Percentiles rank a stretch among this genome's conserved stretches.
Evolutionary conservation across 1,284 basidiomycete genomes (phyloP).

Genomic region (Moesziomyces antarcticus): DNA sequence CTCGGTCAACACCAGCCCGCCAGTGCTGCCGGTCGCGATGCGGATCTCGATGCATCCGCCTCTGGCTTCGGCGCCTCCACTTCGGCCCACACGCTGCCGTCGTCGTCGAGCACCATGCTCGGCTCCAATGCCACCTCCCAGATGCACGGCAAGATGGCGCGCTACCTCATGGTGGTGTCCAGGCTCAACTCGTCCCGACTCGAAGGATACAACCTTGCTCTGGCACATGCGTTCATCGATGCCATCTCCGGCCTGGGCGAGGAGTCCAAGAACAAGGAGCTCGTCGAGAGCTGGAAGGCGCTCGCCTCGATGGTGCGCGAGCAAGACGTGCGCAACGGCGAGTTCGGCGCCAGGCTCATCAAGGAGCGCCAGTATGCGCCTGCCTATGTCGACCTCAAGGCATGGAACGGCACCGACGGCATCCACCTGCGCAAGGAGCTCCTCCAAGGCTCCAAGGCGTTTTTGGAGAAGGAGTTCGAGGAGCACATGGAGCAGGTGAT

Average conservation of each 20-base stretch:
- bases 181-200: conserved; percentile 62
- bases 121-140: conserved; percentile 27
- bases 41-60: conserved; percentile 19
- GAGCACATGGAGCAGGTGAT: conserved; percentile 89
- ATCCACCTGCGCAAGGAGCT: conserved; percentile 71
- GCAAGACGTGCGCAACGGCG: conserved; percentile 69
- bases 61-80: conserved; percentile 50
- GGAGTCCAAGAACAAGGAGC: conserved; percentile 63
- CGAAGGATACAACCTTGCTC: conserved; percentile 46
- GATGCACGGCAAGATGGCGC: conserved; percentile 63
- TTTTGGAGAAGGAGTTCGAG: conserved; percentile 78
- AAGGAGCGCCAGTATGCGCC: conserved; percentile 70
- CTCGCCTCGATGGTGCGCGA: conserved; percentile 70
- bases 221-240: conserved; percentile 59
- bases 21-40: conserved; percentile 17
- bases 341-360: conserved; percentile 62
- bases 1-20: conserved; percentile 72
- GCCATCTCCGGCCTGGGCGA: conserved; percentile 50
- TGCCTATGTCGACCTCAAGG: conserved; percentile 68
- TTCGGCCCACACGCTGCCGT: conserved; percentile 37
- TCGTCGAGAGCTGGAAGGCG: conserved; percentile 69
- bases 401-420: conserved; percentile 34
- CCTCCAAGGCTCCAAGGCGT: conserved; percentile 77
- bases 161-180: conserved; percentile 61
- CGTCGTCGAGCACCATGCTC: conserved; percentile 16